Base-by-base conservation (phyloP, 768 basidiomycete genomes). In the Fomitopsis pulvina region DNA sequence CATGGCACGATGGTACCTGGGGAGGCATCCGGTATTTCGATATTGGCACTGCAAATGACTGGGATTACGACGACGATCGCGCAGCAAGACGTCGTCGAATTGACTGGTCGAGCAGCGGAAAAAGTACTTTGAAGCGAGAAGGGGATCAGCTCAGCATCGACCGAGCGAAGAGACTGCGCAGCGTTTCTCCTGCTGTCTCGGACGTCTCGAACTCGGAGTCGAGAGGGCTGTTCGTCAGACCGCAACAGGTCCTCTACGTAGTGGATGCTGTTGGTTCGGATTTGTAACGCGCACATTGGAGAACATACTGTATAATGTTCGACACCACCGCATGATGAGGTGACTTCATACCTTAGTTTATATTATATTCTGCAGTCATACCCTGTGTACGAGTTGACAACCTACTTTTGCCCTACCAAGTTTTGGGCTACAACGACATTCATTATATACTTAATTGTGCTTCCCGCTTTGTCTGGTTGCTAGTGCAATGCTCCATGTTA, bases 1-100 rank as follows among this genome's bases (percentile, higher is more conserved):
- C 78, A 51, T 93, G 91, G 91, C 78, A 89, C 60, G 90, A 94
- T 57, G 92, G 92, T 0, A 76, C 78, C 0, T 87, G 85, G 82
- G 81, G 80, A 25, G 92, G 91, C 0, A 70, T 91, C 39, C 77
- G 82, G 22, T 92, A 92, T 65, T 93, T 93, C 60, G 88, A 92
- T 53, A 83, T 91, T 54, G 79, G 79, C 7, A 70, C 64, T 3
- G 71, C 76, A 11, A 73, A 73, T 0, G 84, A 83, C 56, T 87
- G 80, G 77, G 85, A 83, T 51, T 81, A 77, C 66, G 76, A 76
- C 9, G 69, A 68, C 29, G 67, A 69, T 11, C 64, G 77, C 4
- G 71, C 71, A 4, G 62, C 69, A 12, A 64, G 80, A 46, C 68
- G 80, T 53, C 61, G 78, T 53, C 64, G 66, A 42, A 48, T 59